Conservation (phyloP, 768 basidiomycete species). For the Calocera cornea region DNA sequence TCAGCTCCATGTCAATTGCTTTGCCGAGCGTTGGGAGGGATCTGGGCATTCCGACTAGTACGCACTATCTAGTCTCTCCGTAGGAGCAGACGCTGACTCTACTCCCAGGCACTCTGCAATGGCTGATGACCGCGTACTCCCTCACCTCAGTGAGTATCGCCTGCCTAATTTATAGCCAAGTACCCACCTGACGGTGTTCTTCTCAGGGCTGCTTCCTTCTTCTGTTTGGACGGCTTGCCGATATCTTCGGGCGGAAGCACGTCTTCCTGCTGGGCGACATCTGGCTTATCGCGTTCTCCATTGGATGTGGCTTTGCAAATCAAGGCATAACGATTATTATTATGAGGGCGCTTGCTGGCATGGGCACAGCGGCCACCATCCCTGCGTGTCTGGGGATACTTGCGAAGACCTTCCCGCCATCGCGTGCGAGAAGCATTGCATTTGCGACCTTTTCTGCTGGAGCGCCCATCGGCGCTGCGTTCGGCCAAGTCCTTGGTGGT, state of each 20-base stretch:
- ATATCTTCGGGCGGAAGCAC: slow-evolving; percentile 61
- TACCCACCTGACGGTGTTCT: neutral
- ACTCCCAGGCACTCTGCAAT: slow-evolving; percentile 19
- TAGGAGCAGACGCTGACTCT: neutral
- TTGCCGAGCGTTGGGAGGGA: slow-evolving; percentile 24
- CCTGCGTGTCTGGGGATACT: slow-evolving; percentile 70
- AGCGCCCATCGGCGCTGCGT: slow-evolving; percentile 62
- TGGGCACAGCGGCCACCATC: slow-evolving; percentile 63
- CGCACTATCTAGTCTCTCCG: neutral
- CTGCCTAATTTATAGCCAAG: neutral
- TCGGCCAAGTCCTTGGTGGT: slow-evolving; percentile 62
- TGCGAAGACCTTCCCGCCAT: slow-evolving; percentile 61
- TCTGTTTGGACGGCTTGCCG: slow-evolving; percentile 65
- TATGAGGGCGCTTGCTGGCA: slow-evolving; percentile 63
- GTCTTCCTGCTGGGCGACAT: slow-evolving; percentile 49
- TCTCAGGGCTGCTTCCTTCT: slow-evolving; percentile 57
- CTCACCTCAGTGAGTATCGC: slow-evolving; percentile 13
- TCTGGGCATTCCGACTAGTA: slow-evolving; percentile 17
- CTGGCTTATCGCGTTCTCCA: slow-evolving; percentile 40
- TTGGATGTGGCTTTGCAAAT: slow-evolving; percentile 53
- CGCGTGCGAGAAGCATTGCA: slow-evolving; percentile 52
- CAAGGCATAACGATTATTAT: slow-evolving; percentile 48
- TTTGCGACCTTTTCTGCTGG: slow-evolving; percentile 79
- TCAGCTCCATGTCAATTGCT: neutral
- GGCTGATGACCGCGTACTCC: slow-evolving; percentile 24